Evolutionary conservation across 768 basidiomycete genomes (phyloP).

Genomic region (Tylopilus vinaceipallidus): DNA sequence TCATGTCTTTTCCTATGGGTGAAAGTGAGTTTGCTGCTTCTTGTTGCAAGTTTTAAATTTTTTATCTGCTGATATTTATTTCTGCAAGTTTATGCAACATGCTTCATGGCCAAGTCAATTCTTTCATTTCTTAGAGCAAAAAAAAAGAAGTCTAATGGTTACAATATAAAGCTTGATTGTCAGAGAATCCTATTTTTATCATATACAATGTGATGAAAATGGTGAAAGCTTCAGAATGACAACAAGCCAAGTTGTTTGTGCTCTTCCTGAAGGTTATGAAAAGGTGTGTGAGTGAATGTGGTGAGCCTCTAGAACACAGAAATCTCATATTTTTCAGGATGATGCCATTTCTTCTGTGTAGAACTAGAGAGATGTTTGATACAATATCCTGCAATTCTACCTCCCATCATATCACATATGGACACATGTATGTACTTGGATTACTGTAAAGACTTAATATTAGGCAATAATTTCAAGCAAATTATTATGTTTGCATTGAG

Average conservation of each 20-base stretch:
- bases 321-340: constrained; percentile 1
- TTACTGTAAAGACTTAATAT: too few species aligned
- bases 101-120: constrained; percentile 30
- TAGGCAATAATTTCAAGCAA: too few species aligned
- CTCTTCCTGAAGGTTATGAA: neutral
- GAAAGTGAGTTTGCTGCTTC: constrained; percentile 15
- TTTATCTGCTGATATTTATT: neutral
- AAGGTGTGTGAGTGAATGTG: constrained; percentile 3
- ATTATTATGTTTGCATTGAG: too few species aligned
- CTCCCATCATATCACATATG: too few species aligned
- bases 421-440: too few species aligned
- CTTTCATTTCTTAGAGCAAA: neutral
- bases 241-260: constrained; percentile 8
- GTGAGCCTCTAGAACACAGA: neutral
- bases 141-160: neutral
- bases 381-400: too few species aligned
- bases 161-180: constrained; percentile 20
- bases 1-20: constrained; percentile 27
- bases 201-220: neutral
- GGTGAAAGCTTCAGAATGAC: neutral
- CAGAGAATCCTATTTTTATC: constrained; percentile 27
- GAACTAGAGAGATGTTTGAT: too few species aligned
- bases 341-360: too few species aligned
- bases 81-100: constrained; percentile 25
- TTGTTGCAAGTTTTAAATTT: neutral